A percentile compares a stretch with the other conserved stretches of the same genome.
Conservation (phyloP, 345 rosid species). For the Eucalyptus pauciflora region DNA sequence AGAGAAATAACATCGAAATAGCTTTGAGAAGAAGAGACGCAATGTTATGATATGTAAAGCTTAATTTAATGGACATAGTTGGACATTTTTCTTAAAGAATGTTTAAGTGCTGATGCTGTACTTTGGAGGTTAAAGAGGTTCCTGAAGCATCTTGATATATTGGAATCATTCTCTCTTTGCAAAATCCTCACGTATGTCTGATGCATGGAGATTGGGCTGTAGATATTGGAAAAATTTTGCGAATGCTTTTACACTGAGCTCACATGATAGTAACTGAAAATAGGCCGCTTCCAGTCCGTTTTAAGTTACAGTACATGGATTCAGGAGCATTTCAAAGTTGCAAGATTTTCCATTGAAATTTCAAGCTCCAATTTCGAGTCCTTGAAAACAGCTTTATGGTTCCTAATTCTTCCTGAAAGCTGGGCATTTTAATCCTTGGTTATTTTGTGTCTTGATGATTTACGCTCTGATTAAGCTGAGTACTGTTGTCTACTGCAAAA, state of each 20-base stretch:
- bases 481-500: background rate
- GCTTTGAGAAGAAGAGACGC: background rate
- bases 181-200: background rate
- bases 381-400: background rate
- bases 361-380: background rate
- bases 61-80: background rate
- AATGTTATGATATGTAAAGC: background rate
- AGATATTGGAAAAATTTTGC: background rate
- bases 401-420: background rate
- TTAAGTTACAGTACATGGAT: background rate
- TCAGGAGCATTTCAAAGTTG: background rate
- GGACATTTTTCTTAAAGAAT: background rate
- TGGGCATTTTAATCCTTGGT: background rate
- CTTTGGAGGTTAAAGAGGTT: background rate
- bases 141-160: background rate
- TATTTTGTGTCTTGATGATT: background rate
- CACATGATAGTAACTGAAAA: background rate
- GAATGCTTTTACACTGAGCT: background rate
- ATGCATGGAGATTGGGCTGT: background rate
- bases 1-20: background rate
- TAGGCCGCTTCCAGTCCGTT: background rate
- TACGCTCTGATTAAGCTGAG: background rate
- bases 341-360: background rate
- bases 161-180: background rate
- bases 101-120: background rate